Conservation (phyloP, 129 eudicot species). For the Heracleum sosnowskyi region DNA sequence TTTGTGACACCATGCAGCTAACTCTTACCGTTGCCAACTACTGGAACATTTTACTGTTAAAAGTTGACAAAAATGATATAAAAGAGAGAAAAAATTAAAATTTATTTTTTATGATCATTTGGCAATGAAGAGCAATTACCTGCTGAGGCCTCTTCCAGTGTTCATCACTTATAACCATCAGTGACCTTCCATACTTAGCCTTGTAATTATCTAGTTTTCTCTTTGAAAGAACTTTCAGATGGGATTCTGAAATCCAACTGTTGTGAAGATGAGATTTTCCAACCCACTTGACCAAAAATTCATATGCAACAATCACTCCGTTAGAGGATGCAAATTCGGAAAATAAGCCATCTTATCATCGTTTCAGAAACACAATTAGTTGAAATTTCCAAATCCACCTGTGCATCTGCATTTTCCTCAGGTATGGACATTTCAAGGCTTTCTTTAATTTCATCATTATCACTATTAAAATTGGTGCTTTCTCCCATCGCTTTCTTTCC, state of each 20-base stretch:
- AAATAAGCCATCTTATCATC: conserved; percentile 10
- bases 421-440: conserved; percentile 13
- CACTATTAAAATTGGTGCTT: conserved; percentile 4
- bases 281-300: conserved; percentile 87
- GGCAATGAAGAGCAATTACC: conserved; percentile 43
- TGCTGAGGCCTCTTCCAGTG: conserved; percentile 89
- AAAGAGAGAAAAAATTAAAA: too few relatives aligned
- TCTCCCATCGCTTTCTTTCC: conserved; percentile 19
- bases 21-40: background rate
- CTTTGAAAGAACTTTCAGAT: conserved; percentile 63
- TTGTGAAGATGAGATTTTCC: conserved; percentile 87
- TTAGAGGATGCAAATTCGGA: conserved; percentile 24
- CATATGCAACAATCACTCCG: conserved; percentile 37
- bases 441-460: conserved; percentile 15
- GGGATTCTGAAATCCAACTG: conserved; percentile 77
- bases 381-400: conserved; percentile 14
- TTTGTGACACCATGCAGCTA: background rate
- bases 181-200: conserved; percentile 59
- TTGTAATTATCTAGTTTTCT: conserved; percentile 84
- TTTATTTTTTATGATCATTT: background rate
- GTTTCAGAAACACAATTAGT: conserved; percentile 15
- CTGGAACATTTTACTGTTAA: background rate
- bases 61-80: background rate
- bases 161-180: conserved; percentile 69
- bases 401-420: conserved; percentile 20